Evolutionary conservation across 345 rosid species (phyloP).

Genomic region (Ceriops tagal): DNA sequence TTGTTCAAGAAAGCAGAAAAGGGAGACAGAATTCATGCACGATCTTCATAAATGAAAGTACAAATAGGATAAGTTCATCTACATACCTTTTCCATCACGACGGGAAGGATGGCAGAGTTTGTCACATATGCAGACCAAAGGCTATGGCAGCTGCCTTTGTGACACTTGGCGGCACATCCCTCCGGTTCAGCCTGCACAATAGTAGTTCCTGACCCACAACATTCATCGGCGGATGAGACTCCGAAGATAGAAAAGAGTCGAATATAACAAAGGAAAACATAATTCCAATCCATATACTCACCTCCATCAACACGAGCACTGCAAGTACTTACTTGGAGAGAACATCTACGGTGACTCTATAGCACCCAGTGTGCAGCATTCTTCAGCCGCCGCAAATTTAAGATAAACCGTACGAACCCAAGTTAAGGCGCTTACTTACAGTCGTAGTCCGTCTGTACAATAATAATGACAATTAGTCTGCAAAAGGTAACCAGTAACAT

Average conservation of each 20-base stretch:
- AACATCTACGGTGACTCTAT: slow-evolving; percentile 65
- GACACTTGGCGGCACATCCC: slow-evolving; percentile 69
- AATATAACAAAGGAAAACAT: neutral
- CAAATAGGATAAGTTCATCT: neutral
- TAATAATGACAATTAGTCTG: neutral
- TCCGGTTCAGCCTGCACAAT: slow-evolving; percentile 69
- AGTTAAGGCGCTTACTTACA: slow-evolving; percentile 63
- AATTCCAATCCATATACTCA: slow-evolving; percentile 11
- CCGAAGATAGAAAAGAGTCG: neutral
- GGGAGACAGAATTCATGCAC: neutral
- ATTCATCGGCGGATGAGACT: neutral
- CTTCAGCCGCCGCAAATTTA: slow-evolving; percentile 93
- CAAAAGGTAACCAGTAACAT: no score
- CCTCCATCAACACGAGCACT: slow-evolving; percentile 93
- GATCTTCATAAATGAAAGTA: neutral
- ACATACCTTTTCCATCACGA: slow-evolving; percentile 75
- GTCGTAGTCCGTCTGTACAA: slow-evolving; percentile 69
- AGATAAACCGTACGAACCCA: slow-evolving; percentile 95
- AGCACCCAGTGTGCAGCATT: slow-evolving; percentile 87
- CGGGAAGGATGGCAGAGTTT: slow-evolving; percentile 85
- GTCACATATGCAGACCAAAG: slow-evolving; percentile 77
- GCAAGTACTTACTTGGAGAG: slow-evolving; percentile 61
- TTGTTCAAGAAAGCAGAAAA: slow-evolving; percentile 29
- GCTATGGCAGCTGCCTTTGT: slow-evolving; percentile 89
- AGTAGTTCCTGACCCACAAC: slow-evolving; percentile 60